Percentiles rank a stretch among this genome's conserved stretches.
phyloP scores from a whole-genome alignment of 2,329 filamentous ascomycete species.

The Fusarium mexicanum region DNA sequence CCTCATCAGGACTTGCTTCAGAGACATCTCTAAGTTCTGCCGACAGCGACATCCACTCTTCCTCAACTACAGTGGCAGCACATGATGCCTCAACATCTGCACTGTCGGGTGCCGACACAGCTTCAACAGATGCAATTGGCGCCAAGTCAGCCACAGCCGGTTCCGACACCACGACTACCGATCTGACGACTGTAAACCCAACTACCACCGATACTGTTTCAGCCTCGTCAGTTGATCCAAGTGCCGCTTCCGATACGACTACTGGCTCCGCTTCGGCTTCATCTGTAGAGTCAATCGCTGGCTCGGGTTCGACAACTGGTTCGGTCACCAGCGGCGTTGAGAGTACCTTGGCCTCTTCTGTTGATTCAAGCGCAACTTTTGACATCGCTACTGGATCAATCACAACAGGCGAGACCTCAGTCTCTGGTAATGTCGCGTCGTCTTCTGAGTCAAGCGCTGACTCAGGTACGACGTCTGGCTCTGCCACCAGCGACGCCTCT shows the following conservation, averaged over 20 bases:
- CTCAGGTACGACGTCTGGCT: not conserved
- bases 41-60: not conserved
- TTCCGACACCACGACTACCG: not conserved
- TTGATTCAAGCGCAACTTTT: not conserved
- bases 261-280: not conserved
- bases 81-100: not conserved
- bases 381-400: not conserved
- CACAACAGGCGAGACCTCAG: not conserved
- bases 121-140: not conserved
- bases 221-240: not conserved
- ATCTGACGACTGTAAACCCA: not conserved
- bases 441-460: not conserved
- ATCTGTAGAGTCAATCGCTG: not conserved
- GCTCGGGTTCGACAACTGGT: not conserved
- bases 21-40: not conserved
- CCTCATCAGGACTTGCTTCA: not conserved
- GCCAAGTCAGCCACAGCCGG: not conserved
- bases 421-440: not conserved
- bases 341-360: not conserved
- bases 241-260: not conserved
- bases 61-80: not conserved
- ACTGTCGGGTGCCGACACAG: not conserved
- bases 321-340: fast-evolving
- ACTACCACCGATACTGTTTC: not conserved
- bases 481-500: not conserved